Conservation (phyloP, 352 stramenopile genomes). For the Aphanomyces stellatus region DNA sequence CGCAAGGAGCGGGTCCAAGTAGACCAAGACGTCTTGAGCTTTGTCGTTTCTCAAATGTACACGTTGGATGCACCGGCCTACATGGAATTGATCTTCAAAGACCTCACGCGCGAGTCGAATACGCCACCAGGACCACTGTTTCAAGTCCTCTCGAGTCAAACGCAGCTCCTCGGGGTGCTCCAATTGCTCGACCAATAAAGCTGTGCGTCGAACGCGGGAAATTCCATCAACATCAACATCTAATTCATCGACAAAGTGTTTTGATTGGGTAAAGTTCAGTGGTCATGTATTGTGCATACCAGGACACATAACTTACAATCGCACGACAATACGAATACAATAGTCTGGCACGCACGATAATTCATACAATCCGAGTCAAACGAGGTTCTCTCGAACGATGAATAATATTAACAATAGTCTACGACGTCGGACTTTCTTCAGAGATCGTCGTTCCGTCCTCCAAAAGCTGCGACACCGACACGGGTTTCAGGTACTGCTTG, state of each 20-base stretch:
- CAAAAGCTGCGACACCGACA: slow-evolving; percentile 1
- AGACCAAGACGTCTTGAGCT: neutral
- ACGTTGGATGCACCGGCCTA: neutral
- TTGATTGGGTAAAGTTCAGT: no score
- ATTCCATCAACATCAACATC: no score
- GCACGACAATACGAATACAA: no score
- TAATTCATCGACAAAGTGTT: no score
- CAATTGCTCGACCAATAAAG: neutral
- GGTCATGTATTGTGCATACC: no score
- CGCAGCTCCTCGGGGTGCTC: neutral
- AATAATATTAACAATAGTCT: slow-evolving; percentile 11
- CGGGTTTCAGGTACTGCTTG: slow-evolving; percentile 11
- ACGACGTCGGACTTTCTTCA: neutral
- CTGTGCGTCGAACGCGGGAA: no score
- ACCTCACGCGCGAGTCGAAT: neutral
- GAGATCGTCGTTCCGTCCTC: neutral
- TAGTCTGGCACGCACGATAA: no score
- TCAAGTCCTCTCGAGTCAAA: neutral
- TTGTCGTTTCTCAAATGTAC: neutral
- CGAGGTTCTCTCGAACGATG: neutral
- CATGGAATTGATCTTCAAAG: neutral
- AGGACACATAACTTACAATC: no score
- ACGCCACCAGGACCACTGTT: neutral
- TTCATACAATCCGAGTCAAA: no score
- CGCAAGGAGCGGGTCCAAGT: neutral